Percentiles rank a stretch among this genome's conserved stretches.
These are phyloP conservation scores for Phlebiopsis flavidoalba DNA, from an alignment of 768 basidiomycete species.

Conservation along the genomic window DNA sequence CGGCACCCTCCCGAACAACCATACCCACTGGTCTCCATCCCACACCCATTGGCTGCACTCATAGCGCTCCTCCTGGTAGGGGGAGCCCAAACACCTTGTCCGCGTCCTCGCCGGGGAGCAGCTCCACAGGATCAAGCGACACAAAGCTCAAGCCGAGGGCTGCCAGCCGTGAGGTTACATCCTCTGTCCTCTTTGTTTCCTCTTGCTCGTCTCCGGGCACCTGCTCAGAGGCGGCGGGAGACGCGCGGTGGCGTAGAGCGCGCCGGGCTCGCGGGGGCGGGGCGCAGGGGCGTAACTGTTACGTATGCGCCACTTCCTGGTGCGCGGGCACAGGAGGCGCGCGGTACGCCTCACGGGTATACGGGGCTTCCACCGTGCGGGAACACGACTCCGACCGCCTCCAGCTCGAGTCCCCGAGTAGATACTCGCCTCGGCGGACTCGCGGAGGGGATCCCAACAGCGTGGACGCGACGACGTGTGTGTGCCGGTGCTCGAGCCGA, in stretches of 20 bases:
- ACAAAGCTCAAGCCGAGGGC: slow-evolving; percentile 5
- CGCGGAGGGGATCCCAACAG: slow-evolving; percentile 1
- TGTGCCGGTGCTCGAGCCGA: slow-evolving; percentile 8
- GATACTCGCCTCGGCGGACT: background rate
- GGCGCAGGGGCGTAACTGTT: background rate
- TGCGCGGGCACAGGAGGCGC: background rate
- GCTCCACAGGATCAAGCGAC: background rate
- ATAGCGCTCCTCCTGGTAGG: no score
- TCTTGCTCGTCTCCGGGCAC: no score
- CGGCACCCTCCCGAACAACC: background rate
- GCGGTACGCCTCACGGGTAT: background rate
- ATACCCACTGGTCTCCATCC: slow-evolving; percentile 2
- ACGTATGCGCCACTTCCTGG: background rate
- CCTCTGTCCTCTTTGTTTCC: no score
- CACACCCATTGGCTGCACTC: background rate
- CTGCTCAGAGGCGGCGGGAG: background rate
- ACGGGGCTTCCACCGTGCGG: background rate
- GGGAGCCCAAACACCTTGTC: background rate
- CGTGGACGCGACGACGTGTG: slow-evolving; percentile 8
- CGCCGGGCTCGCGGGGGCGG: background rate
- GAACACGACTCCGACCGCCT: background rate
- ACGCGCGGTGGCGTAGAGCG: background rate
- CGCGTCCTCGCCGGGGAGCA: background rate
- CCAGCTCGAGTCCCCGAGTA: slow-evolving; percentile 9
- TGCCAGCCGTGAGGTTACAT: background rate